Conservation (phyloP, 495 filamentous ascomycete species). For the Penicillium cataractarum region DNA sequence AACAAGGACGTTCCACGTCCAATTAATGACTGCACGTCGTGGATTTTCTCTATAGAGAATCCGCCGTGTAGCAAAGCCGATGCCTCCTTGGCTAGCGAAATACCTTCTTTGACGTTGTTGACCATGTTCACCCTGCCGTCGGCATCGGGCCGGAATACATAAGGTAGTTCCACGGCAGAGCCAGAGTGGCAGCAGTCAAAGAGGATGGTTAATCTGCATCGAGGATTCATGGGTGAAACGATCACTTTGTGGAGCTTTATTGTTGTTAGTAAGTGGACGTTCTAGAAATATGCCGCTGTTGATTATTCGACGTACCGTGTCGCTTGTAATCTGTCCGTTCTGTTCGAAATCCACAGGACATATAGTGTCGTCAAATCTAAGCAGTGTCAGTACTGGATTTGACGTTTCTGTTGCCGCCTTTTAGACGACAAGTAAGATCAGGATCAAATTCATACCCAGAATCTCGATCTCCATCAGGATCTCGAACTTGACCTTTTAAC, state of each 20-base stretch:
- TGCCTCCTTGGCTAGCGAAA: constrained; percentile 50
- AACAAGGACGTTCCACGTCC: constrained; percentile 60
- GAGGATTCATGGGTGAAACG: constrained; percentile 54
- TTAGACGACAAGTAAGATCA: too few species aligned
- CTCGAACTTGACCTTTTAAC: constrained; percentile 44
- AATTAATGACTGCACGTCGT: constrained; percentile 56
- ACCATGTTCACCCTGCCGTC: constrained; percentile 58
- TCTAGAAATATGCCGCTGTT: too few species aligned
- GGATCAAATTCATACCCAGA: constrained; percentile 38
- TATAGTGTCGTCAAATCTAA: constrained; percentile 58
- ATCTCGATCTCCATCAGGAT: constrained; percentile 47
- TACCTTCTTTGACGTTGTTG: constrained; percentile 56
- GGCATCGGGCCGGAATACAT: constrained; percentile 58
- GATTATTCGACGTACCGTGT: constrained; percentile 34
- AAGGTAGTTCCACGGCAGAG: constrained; percentile 61
- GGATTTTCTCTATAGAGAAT: constrained; percentile 50
- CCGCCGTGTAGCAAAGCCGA: constrained; percentile 54
- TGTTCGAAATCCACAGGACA: constrained; percentile 57
- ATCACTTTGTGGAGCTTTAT: constrained; percentile 54
- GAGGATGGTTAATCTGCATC: constrained; percentile 56
- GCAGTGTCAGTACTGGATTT: constrained; percentile 20
- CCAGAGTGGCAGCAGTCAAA: constrained; percentile 69
- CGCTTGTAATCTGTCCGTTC: constrained; percentile 55
- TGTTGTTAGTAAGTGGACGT: too few species aligned
- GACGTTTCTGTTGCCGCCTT: too few species aligned